phyloP scores from a whole-genome alignment of 495 filamentous ascomycete genomes.

The Tricharina praecox region DNA sequence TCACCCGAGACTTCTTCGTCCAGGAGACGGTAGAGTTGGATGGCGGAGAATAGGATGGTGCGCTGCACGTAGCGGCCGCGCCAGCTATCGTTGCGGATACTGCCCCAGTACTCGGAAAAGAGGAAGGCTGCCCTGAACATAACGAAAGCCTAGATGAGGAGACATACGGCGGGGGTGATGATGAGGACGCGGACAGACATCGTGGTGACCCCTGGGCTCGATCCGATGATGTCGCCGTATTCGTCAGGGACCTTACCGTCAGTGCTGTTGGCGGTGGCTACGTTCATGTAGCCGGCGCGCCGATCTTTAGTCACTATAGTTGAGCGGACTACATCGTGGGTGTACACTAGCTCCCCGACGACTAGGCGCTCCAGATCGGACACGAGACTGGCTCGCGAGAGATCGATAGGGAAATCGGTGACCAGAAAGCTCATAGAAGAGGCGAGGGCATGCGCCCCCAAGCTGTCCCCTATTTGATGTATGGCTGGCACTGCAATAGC shows the following conservation, averaged over 20 bases:
- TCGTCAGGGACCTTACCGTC: not conserved
- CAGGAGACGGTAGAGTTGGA: constrained; percentile 2
- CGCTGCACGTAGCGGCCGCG: not conserved
- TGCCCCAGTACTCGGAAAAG: not conserved
- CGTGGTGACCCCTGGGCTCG: not conserved
- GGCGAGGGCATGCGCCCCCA: no score
- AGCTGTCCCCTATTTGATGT: no score
- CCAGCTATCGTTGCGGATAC: not conserved
- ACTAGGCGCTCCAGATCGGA: not conserved
- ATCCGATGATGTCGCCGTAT: not conserved
- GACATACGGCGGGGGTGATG: not conserved
- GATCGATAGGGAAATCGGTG: not conserved
- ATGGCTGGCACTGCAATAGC: no score
- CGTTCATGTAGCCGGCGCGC: no score
- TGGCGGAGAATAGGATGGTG: not conserved
- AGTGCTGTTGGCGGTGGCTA: no score
- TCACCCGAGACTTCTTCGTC: constrained; percentile 6
- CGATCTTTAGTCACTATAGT: no score
- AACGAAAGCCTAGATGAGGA: not conserved
- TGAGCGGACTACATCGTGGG: not conserved
- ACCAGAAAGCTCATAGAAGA: not conserved
- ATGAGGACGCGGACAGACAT: constrained; percentile 2
- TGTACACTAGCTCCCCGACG: not conserved
- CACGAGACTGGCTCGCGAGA: not conserved
- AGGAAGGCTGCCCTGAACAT: not conserved